phyloP scores from a whole-genome alignment of 176 grass and related monocot genomes.

The Secale cereale region DNA sequence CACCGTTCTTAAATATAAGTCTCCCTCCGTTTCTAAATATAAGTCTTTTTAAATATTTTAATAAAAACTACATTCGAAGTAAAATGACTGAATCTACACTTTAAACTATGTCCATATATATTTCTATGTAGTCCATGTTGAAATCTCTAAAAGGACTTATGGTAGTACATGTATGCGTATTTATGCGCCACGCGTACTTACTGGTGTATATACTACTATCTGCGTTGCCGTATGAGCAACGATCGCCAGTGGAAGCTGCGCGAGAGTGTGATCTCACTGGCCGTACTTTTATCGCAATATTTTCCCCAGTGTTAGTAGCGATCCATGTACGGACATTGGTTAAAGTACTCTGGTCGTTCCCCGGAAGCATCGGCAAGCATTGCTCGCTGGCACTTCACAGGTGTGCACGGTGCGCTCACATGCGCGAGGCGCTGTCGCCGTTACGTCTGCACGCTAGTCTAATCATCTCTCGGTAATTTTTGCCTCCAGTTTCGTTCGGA shows the following conservation, averaged over 20 bases:
- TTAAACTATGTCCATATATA: too few species aligned
- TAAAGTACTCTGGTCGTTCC: neutral
- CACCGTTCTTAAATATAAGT: too few species aligned
- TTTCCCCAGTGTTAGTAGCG: neutral
- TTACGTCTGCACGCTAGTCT: conserved; percentile 1
- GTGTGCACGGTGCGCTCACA: neutral
- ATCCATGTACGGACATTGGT: neutral
- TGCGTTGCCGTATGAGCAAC: neutral
- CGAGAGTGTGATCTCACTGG: neutral
- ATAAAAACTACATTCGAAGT: too few species aligned
- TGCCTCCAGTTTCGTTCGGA: conserved; percentile 6
- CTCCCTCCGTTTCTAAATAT: too few species aligned
- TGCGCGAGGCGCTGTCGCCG: neutral
- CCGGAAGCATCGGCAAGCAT: conserved; percentile 21
- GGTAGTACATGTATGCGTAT: too few species aligned
- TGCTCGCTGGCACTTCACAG: neutral
- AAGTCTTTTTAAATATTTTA: too few species aligned
- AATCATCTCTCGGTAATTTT: neutral
- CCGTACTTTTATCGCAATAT: neutral
- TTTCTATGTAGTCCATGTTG: too few species aligned
- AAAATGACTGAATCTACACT: too few species aligned
- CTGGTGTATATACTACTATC: neutral
- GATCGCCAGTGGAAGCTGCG: neutral
- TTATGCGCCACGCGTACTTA: neutral
- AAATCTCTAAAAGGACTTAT: too few species aligned